Evolutionary conservation across 805 yeast genomes (phyloP).

Genomic region (Teunomyces kruisii): DNA sequence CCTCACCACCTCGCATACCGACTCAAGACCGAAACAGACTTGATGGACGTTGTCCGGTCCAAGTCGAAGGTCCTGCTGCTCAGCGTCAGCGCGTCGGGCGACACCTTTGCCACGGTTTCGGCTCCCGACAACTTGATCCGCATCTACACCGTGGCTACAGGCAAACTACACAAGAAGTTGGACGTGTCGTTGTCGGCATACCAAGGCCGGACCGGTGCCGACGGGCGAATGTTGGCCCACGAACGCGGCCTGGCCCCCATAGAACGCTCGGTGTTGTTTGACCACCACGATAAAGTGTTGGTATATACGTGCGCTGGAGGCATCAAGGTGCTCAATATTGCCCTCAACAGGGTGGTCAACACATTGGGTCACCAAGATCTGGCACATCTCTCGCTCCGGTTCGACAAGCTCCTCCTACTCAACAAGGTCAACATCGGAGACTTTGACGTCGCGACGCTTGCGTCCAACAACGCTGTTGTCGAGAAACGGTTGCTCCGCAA

Average conservation of each 20-base stretch:
- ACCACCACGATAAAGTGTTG: conserved; percentile 8
- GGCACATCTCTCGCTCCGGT: conserved; percentile 3
- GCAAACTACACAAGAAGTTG: conserved; percentile 20
- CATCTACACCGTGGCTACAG: conserved; percentile 31
- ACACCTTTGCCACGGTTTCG: conserved; percentile 27
- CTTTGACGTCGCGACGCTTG: conserved; percentile 13
- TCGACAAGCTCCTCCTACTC: conserved; percentile 10
- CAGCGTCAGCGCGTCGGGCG: conserved; percentile 16
- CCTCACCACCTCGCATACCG: conserved; percentile 21
- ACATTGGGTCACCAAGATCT: conserved; percentile 14
- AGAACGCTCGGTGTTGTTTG: conserved; percentile 8
- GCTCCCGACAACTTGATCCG: conserved; percentile 30
- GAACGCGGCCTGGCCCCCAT: neutral
- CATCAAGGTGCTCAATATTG: conserved; percentile 12
- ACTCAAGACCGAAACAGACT: conserved; percentile 39
- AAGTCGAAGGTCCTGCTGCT: conserved; percentile 23
- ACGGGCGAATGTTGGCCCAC: neutral
- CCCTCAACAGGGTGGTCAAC: conserved; percentile 7
- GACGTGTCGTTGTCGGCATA: conserved; percentile 8
- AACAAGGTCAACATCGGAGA: conserved; percentile 11
- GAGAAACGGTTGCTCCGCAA: conserved; percentile 12
- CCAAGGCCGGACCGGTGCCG: conserved; percentile 1
- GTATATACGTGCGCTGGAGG: conserved; percentile 12
- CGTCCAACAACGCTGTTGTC: conserved; percentile 17
- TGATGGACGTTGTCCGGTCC: conserved; percentile 29